Percentiles rank a stretch among this genome's conserved stretches.
Evolutionary conservation across 2,329 filamentous ascomycete species (phyloP).

Genomic region (Zymoseptoria passerinii): DNA sequence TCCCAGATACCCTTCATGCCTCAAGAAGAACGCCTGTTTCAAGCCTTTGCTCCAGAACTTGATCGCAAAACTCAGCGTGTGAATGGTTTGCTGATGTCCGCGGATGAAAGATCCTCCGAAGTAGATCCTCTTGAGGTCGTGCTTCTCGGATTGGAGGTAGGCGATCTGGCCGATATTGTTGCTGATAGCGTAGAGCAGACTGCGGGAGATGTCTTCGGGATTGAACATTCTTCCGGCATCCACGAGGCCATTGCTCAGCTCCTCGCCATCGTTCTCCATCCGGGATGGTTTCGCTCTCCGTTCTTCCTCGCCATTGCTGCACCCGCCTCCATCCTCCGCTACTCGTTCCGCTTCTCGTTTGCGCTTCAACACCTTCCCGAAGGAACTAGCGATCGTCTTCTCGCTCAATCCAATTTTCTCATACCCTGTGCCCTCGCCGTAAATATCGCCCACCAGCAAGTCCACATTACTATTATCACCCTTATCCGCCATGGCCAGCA

Average conservation of each 20-base stretch:
- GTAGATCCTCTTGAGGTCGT: constrained; percentile 85
- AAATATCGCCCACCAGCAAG: constrained; percentile 96
- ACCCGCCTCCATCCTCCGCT: constrained; percentile 62
- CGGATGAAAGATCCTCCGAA: constrained; percentile 96
- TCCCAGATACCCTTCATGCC: constrained; percentile 92
- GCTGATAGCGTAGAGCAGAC: constrained; percentile 85
- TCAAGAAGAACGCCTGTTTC: constrained; percentile 91
- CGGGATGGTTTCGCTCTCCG: constrained; percentile 15
- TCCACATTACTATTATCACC: constrained; percentile 92
- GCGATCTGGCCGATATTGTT: constrained; percentile 99
- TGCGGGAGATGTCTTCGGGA: constrained; percentile 78
- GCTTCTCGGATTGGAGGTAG: constrained; percentile 93
- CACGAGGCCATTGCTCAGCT: constrained; percentile 23
- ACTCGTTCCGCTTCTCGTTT: constrained; percentile 74
- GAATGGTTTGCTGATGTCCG: constrained; percentile 94
- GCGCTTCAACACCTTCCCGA: constrained; percentile 93
- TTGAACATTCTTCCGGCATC: constrained; percentile 53
- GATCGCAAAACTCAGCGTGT: constrained; percentile 92
- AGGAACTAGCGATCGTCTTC: constrained; percentile 89
- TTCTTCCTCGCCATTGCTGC: constrained; percentile 42
- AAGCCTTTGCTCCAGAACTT: constrained; percentile 92
- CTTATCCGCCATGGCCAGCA: constrained; percentile 82
- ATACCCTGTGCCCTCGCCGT: constrained; percentile 93
- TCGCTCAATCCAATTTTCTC: constrained; percentile 93
- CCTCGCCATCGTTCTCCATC: constrained; percentile 24